Percentiles rank a stretch among this genome's conserved stretches.
These are phyloP conservation scores for Actinomucor elegans DNA, from an alignment of 371 early-diverging fungal genomes.

Conservation along the genomic window DNA sequence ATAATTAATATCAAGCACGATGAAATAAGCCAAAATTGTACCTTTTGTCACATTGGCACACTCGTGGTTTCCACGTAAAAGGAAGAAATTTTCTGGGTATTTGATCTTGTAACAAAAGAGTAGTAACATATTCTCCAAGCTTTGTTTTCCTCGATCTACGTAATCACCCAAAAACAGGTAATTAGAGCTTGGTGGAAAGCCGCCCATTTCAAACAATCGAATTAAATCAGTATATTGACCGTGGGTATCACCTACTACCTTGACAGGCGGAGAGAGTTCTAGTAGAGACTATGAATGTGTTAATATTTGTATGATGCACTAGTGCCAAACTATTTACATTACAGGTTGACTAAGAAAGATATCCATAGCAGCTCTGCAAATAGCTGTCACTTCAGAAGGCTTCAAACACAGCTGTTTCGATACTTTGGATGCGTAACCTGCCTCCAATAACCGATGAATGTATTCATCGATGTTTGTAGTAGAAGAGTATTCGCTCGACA, in stretches of 20 bases:
- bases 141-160: constrained; percentile 95
- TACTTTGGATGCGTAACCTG: constrained; percentile 74
- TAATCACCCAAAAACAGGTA: constrained; percentile 97
- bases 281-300: too few species aligned
- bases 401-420: constrained; percentile 75
- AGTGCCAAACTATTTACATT: constrained; percentile 1
- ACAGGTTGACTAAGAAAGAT: constrained; percentile 93
- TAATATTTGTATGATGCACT: not conserved
- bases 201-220: constrained; percentile 91
- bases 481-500: constrained; percentile 33
- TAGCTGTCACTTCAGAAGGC: constrained; percentile 82
- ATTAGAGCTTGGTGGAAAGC: constrained; percentile 85
- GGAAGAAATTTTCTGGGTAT: constrained; percentile 93
- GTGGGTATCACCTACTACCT: constrained; percentile 96
- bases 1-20: constrained; percentile 13
- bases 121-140: constrained; percentile 91
- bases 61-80: constrained; percentile 98
- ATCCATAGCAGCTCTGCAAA: constrained; percentile 89
- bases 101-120: constrained; percentile 96
- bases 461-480: constrained; percentile 77
- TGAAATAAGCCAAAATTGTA: not conserved
- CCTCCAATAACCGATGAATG: constrained; percentile 79
- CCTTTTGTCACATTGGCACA: constrained; percentile 89
- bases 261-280: constrained; percentile 96
- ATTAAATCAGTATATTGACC: constrained; percentile 93